Conservation (phyloP, 768 basidiomycete species). For the Lactifluus hygrophoroides region DNA sequence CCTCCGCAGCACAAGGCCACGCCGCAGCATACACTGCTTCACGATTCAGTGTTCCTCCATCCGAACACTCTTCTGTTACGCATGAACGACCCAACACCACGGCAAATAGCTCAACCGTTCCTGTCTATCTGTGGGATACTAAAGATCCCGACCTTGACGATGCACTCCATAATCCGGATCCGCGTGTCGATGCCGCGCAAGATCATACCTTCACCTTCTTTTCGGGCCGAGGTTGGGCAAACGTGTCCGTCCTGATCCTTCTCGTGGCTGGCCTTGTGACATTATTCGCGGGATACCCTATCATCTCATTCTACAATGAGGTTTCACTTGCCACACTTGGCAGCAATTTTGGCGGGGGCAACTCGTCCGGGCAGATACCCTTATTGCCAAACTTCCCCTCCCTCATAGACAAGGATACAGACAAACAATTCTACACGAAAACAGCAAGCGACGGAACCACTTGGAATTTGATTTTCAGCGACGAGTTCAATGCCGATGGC, state of each 20-base stretch:
- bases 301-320: slow-evolving; percentile 48
- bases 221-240: slow-evolving; percentile 77
- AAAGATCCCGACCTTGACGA: slow-evolving; percentile 87
- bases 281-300: slow-evolving; percentile 85
- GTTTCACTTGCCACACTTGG: slow-evolving; percentile 23
- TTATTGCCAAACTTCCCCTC: slow-evolving; percentile 53
- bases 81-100: slow-evolving; percentile 33
- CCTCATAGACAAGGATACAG: slow-evolving; percentile 76
- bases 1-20: slow-evolving; percentile 30
- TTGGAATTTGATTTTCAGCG: slow-evolving; percentile 82
- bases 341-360: slow-evolving; percentile 91
- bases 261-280: slow-evolving; percentile 61
- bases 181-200: slow-evolving; percentile 52
- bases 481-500: slow-evolving; percentile 71
- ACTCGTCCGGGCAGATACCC: slow-evolving; percentile 82
- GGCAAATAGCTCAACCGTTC: slow-evolving; percentile 52
- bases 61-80: slow-evolving; percentile 35
- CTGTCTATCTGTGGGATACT: slow-evolving; percentile 66
- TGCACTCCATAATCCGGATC: slow-evolving; percentile 80
- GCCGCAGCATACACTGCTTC: slow-evolving; percentile 38
- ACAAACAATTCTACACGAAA: slow-evolving; percentile 43
- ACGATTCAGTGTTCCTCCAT: slow-evolving; percentile 50
- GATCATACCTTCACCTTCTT: slow-evolving; percentile 62
- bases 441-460: slow-evolving; percentile 66
- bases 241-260: slow-evolving; percentile 63